A percentile compares a stretch with the other conserved stretches of the same genome.
phyloP scores from a whole-genome alignment of 805 yeast genomes.

The Metschnikowia colocasiae region DNA sequence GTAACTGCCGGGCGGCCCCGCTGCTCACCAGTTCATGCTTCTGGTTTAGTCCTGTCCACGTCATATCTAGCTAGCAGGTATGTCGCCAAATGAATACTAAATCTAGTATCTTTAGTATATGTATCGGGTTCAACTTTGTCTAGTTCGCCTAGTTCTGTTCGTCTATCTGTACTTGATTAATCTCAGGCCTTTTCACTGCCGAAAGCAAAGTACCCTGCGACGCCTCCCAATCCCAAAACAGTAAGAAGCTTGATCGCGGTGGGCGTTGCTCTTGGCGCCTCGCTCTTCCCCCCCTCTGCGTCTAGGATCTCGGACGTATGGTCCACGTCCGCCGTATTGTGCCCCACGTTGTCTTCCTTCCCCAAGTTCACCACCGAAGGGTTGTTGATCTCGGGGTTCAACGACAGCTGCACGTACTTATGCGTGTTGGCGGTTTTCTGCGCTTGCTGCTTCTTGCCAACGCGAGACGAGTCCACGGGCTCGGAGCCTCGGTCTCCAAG shows the following conservation, averaged over 20 bases:
- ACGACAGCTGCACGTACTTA: conserved; percentile 38
- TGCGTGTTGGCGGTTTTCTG: conserved; percentile 36
- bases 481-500: conserved; percentile 36
- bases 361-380: conserved; percentile 35
- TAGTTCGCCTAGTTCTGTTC: not conserved
- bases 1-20: too few species aligned
- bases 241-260: conserved; percentile 11
- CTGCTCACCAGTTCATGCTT: too few species aligned
- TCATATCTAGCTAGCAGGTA: too few species aligned
- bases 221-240: conserved; percentile 19
- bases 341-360: conserved; percentile 31
- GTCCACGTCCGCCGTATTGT: conserved; percentile 30
- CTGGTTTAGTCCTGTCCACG: too few species aligned
- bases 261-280: conserved; percentile 6
- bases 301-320: conserved; percentile 36
- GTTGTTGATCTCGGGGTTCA: conserved; percentile 40
- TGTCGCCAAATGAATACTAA: too few species aligned
- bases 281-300: conserved; percentile 9
- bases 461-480: conserved; percentile 31
- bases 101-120: too few species aligned
- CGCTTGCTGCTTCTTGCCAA: conserved; percentile 12
- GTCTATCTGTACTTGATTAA: not conserved
- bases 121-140: too few species aligned
- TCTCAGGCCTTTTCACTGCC: not conserved
- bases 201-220: conserved; percentile 17